Percentiles rank a stretch among this genome's conserved stretches.
Conservation (phyloP, 371 early-diverging fungal genomes). For the Mortierella sp. region DNA sequence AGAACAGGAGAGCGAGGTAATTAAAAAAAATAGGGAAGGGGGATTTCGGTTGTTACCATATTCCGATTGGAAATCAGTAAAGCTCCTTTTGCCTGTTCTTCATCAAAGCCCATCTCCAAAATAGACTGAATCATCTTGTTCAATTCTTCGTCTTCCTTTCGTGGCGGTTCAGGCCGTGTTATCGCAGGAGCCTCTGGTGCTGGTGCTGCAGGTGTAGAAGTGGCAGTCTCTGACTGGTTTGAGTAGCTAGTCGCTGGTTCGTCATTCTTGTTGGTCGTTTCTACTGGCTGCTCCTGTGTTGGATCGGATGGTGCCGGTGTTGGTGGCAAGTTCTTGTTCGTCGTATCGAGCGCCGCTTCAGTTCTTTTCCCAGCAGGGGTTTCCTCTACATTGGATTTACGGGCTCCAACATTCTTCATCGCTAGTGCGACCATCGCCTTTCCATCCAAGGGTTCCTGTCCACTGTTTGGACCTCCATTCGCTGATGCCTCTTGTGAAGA, state of each 20-base stretch:
- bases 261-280: not conserved
- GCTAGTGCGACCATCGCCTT: conserved; percentile 63
- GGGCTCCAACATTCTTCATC: conserved; percentile 30
- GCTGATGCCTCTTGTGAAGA: not conserved
- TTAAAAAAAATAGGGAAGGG: not conserved
- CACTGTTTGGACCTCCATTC: not conserved
- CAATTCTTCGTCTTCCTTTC: conserved; percentile 48
- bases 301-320: not conserved
- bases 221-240: not conserved
- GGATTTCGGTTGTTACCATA: conserved; percentile 46
- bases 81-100: conserved; percentile 72
- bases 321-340: conserved; percentile 4
- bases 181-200: not conserved
- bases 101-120: conserved; percentile 77
- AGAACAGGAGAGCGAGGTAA: too few species aligned
- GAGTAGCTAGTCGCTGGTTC: not conserved
- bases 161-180: conserved; percentile 16
- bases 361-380: not conserved
- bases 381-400: conserved; percentile 22
- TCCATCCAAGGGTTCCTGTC: conserved; percentile 47
- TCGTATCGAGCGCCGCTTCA: not conserved
- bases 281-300: not conserved
- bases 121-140: conserved; percentile 60
- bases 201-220: not conserved
- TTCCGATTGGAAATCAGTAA: conserved; percentile 63